Evolutionary conservation across 2,329 filamentous ascomycete species (phyloP).

Genomic region (Hypoxylon sp.): DNA sequence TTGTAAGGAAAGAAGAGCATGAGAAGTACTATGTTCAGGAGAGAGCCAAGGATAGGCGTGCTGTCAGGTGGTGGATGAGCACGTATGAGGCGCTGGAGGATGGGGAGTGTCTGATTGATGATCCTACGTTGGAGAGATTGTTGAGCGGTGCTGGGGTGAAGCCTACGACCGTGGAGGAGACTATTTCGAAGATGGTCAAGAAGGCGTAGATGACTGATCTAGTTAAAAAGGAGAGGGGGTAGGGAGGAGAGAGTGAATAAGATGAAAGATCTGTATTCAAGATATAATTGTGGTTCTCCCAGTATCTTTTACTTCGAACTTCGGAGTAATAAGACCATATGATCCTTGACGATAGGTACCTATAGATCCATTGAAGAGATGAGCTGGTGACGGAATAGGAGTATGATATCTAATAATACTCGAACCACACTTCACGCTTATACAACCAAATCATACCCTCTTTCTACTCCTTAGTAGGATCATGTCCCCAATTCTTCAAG

Average conservation of each 20-base stretch:
- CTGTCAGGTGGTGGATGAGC: slow-evolving; percentile 52
- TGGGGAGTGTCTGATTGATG: slow-evolving; percentile 51
- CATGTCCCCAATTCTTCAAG: slow-evolving; percentile 69
- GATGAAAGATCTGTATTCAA: no score
- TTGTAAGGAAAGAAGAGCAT: slow-evolving; percentile 46
- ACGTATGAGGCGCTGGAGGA: slow-evolving; percentile 52
- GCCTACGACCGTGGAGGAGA: slow-evolving; percentile 49
- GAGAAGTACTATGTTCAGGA: slow-evolving; percentile 49
- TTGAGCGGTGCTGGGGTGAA: slow-evolving; percentile 52
- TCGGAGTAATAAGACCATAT: no score
- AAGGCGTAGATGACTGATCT: background rate
- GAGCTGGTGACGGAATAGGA: no score
- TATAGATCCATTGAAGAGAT: no score
- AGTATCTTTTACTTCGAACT: no score
- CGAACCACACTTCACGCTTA: no score
- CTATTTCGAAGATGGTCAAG: slow-evolving; percentile 48
- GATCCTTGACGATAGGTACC: no score
- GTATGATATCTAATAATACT: no score
- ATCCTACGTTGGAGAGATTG: slow-evolving; percentile 57
- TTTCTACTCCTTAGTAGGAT: slow-evolving; percentile 53
- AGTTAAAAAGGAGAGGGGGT: no score
- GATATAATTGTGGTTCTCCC: no score
- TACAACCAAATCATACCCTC: no score
- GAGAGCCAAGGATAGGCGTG: slow-evolving; percentile 36
- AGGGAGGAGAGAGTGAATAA: no score